Base-by-base conservation (phyloP, 2,329 filamentous ascomycete genomes). In the Ascocoryne sarcoides region DNA sequence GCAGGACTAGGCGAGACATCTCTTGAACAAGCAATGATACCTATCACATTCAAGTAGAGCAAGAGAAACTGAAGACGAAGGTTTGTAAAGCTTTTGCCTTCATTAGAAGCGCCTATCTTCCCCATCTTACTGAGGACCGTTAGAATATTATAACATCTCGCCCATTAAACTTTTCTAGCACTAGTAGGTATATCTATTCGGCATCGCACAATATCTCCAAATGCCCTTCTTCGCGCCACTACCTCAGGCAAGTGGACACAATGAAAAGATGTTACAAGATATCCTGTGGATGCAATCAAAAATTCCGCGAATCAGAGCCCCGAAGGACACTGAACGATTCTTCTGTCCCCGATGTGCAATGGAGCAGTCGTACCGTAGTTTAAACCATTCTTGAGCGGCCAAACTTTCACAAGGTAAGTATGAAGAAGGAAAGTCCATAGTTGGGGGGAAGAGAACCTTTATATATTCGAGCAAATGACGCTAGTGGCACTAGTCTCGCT, bases 311-410 rank as follows among this genome's bases (percentile, higher is more conserved):
- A 58, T 62, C 60, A 65, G 62, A 64, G 60, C 61, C 63, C 65
- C 65, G 63, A 65, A 69, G 44, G 44, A 44, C 30, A 49, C 36
- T 42, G 33, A 49, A 53, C 49, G 29, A 51, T 49, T 56, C 54
- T 66, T 62, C 65, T 65, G 67, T 55, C 69, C 69, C 63, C 69
- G 68, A 53, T 72, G 69, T 73, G 70, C 70, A 73, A 73, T 73
- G 70, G 65, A 72, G 69, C 67, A 63, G 64, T 67, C 62, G 52
- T 57, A 52, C 42, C 41, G 53, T 51, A 40, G 41, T 32, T 37
- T 16, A 39, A 45, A 35, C 37, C 32, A 55, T 55, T 50, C 54
- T 45, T 61, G 60, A 61, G 47, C 58, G 40, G 33, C 37, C 29
- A 21, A 12, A 34, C 42, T 46, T 45, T 42, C 51, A 57, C 43